Conservation (phyloP, 306 rosid genomes). For the Mimosa pudica region DNA sequence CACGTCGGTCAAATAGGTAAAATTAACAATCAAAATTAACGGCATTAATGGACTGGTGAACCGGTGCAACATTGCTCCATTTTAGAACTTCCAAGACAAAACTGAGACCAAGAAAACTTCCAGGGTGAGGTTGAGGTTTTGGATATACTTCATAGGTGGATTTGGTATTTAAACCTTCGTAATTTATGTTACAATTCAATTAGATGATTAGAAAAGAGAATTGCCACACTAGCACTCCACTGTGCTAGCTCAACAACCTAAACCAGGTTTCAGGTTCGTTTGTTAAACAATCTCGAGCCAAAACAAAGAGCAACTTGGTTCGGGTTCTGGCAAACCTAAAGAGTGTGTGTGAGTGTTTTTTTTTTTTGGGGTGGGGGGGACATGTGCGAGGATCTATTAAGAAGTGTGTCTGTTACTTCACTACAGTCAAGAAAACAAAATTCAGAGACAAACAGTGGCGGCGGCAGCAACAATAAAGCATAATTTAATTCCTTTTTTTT, state of each 20-base stretch:
- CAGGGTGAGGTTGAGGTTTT: too few relatives aligned
- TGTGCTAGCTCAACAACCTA: conserved; percentile 25
- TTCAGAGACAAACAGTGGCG: background rate
- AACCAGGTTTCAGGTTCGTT: conserved; percentile 31
- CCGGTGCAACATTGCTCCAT: too few relatives aligned
- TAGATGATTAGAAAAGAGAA: background rate
- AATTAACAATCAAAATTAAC: too few relatives aligned
- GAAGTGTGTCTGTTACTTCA: conserved; percentile 2
- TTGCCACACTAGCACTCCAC: background rate
- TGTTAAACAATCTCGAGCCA: conserved; percentile 20
- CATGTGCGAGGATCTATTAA: background rate
- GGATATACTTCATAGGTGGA: too few relatives aligned
- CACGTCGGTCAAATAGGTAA: too few relatives aligned
- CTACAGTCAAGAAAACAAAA: conserved; percentile 24
- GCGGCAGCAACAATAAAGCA: conserved; percentile 10
- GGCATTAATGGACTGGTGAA: too few relatives aligned
- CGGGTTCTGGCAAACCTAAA: background rate
- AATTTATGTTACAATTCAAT: background rate
- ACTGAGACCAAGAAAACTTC: too few relatives aligned
- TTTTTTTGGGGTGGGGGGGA: too few relatives aligned
- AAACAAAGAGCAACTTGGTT: background rate
- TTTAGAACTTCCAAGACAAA: too few relatives aligned
- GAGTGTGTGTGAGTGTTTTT: background rate
- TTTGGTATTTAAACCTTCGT: background rate
- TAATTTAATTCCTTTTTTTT: background rate